Conservation (phyloP, 345 rosid species). For the Salix purpurea region DNA sequence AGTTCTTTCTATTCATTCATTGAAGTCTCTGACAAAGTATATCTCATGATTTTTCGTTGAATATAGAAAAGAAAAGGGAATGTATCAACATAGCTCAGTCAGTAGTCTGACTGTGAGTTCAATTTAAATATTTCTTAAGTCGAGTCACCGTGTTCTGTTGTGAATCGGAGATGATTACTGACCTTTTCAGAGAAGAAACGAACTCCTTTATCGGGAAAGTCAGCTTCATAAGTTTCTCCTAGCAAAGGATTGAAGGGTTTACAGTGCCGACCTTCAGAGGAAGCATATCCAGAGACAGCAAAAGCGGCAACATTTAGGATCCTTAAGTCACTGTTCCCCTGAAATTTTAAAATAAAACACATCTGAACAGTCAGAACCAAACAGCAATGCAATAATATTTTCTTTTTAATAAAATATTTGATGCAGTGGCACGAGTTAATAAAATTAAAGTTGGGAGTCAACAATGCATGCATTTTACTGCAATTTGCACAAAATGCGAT, state of each 20-base stretch:
- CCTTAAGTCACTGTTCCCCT: conserved; percentile 82
- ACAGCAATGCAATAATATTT: conserved; percentile 1
- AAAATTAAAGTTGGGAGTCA: neutral
- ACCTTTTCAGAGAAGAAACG: conserved; percentile 99
- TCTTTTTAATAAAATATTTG: neutral
- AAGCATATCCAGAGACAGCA: conserved; percentile 96
- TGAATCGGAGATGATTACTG: conserved; percentile 10
- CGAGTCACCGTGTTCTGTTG: neutral
- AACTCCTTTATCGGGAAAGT: conserved; percentile 82
- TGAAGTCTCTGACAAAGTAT: neutral
- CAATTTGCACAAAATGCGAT: neutral
- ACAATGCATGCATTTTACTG: neutral
- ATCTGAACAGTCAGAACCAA: neutral
- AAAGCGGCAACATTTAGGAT: conserved; percentile 87
- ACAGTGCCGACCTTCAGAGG: conserved; percentile 89
- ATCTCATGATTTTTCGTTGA: neutral
- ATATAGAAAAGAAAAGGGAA: neutral
- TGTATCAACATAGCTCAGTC: neutral
- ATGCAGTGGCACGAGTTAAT: too few relatives aligned
- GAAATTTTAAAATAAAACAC: neutral
- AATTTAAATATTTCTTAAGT: neutral
- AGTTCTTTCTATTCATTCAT: neutral
- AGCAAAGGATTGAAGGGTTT: conserved; percentile 97
- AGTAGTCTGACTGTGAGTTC: neutral
- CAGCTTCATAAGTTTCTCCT: conserved; percentile 97